phyloP scores from a whole-genome alignment of 1,284 basidiomycete species.

The Tilletia horrida region DNA sequence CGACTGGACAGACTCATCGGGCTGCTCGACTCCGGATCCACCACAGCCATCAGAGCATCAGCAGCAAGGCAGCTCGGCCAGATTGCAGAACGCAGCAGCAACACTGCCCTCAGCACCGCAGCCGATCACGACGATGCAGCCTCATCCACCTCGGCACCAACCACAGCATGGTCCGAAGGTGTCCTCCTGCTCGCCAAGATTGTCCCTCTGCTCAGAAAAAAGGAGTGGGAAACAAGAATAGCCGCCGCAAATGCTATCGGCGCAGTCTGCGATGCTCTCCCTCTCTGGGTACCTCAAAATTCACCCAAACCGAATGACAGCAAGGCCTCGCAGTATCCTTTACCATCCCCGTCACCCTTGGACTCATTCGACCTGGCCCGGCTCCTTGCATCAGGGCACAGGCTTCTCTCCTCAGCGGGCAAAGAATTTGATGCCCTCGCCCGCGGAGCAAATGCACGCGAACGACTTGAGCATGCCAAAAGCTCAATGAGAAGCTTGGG shows the following conservation, averaged over 20 bases:
- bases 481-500: conserved; percentile 62
- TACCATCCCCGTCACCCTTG: conserved; percentile 1
- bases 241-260: conserved; percentile 80
- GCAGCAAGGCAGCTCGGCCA: conserved; percentile 90
- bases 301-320: background rate
- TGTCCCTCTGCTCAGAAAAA: conserved; percentile 80
- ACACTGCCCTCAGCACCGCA: conserved; percentile 18
- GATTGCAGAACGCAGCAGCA: conserved; percentile 61
- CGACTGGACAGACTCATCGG: conserved; percentile 82
- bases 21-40: conserved; percentile 84
- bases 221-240: conserved; percentile 77
- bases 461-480: conserved; percentile 73
- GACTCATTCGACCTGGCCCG: conserved; percentile 15
- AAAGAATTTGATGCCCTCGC: conserved; percentile 66
- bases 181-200: conserved; percentile 62
- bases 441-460: conserved; percentile 35
- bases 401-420: conserved; percentile 78
- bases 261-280: conserved; percentile 77
- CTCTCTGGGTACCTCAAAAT: conserved; percentile 70
- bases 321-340: background rate
- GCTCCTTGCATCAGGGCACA: conserved; percentile 69
- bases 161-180: conserved; percentile 60
- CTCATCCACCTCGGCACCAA: conserved; percentile 1
- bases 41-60: conserved; percentile 75
- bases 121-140: background rate